Conservation (phyloP, 2,329 filamentous ascomycete genomes). For the Paraconiothyrium sp. region DNA sequence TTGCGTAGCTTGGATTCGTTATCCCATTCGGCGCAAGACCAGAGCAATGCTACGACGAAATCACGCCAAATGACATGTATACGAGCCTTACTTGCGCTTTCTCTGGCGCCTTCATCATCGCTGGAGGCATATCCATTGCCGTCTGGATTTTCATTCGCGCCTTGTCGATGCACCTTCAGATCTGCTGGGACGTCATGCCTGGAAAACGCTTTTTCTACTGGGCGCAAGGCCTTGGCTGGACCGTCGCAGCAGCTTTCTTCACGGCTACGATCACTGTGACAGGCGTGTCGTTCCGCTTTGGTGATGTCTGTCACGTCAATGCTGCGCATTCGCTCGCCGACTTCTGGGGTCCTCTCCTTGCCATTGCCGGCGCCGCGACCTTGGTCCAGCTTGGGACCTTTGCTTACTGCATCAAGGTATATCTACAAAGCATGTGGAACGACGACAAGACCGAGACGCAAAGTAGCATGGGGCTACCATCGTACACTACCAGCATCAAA, state of each 20-base stretch:
- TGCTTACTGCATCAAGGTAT: conserved; percentile 92
- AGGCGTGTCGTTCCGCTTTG: conserved; percentile 94
- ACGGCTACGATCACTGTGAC: conserved; percentile 81
- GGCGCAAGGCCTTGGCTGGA: conserved; percentile 83
- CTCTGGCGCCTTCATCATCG: conserved; percentile 84
- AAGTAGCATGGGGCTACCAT: conserved; percentile 73
- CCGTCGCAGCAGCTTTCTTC: conserved; percentile 79
- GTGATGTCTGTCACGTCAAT: conserved; percentile 92
- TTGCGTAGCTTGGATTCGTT: conserved; percentile 82
- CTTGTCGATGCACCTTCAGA: conserved; percentile 92
- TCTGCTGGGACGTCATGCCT: conserved; percentile 95
- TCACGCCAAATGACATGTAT: conserved; percentile 94
- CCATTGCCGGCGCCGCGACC: conserved; percentile 78
- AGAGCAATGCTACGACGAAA: conserved; percentile 84
- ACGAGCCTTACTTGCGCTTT: conserved; percentile 83
- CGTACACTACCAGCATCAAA: conserved; percentile 73
- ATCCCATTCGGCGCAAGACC: conserved; percentile 83
- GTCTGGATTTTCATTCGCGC: conserved; percentile 94
- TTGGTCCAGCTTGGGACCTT: conserved; percentile 83
- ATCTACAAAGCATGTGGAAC: conserved; percentile 79
- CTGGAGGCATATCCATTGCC: conserved; percentile 83
- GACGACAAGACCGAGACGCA: conserved; percentile 75
- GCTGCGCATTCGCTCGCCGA: conserved; percentile 82
- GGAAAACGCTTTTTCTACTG: conserved; percentile 90
- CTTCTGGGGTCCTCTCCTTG: conserved; percentile 89